These are phyloP conservation scores for Umbellularia californica DNA, from an alignment of 164 flowering plant genomes.

Conservation along the genomic window DNA sequence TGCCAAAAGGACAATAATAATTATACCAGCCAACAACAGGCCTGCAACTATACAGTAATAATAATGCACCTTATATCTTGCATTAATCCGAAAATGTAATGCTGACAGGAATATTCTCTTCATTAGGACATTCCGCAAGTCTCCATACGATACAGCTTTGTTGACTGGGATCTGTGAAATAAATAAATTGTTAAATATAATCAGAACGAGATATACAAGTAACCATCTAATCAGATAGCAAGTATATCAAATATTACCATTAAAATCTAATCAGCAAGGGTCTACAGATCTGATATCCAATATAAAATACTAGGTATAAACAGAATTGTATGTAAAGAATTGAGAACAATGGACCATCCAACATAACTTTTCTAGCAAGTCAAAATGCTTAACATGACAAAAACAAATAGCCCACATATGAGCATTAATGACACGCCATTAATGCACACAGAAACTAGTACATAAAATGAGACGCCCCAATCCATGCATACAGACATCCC, in stretches of 20 bases:
- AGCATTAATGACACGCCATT: too few relatives aligned
- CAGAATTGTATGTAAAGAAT: not conserved
- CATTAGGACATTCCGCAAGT: slow-evolving; percentile 87
- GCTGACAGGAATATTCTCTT: slow-evolving; percentile 97
- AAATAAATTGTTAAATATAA: slow-evolving; percentile 1
- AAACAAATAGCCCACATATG: too few relatives aligned
- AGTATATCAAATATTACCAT: not conserved
- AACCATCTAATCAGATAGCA: not conserved
- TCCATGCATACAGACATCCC: too few relatives aligned
- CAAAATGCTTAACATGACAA: not conserved
- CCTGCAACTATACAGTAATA: not conserved
- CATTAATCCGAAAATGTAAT: slow-evolving; percentile 91
- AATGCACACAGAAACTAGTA: too few relatives aligned
- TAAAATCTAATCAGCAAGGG: not conserved
- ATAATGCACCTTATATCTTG: slow-evolving; percentile 84
- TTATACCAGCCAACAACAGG: not conserved
- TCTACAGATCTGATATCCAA: not conserved
- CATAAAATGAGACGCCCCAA: too few relatives aligned
- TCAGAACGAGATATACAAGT: not conserved
- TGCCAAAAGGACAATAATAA: not conserved
- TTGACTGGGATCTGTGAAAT: slow-evolving; percentile 74
- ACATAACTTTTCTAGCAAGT: not conserved
- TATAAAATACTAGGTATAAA: not conserved
- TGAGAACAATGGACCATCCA: not conserved
- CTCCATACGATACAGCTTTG: slow-evolving; percentile 75